Base-by-base conservation (phyloP, 108 stramenopile genomes). In the Craspedostauros australis region DNA sequence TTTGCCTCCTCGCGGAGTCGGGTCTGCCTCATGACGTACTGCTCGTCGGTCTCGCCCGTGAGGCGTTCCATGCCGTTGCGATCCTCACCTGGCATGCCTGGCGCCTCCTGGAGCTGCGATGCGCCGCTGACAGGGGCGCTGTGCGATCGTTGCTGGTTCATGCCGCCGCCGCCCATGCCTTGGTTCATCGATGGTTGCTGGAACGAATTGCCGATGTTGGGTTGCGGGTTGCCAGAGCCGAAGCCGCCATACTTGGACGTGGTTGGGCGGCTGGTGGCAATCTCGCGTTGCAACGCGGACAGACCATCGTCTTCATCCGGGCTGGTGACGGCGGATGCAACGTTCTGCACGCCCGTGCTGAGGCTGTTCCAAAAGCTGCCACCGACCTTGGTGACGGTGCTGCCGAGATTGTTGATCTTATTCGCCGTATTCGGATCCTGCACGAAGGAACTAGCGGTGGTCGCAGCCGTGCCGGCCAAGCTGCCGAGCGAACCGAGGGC, bases 21-120 rank as follows among this genome's bases (percentile, higher is more conserved):
- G 7, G 82, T 88, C 59, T 96, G 96, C 21, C 96, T 70, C 49
- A 76, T 58, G 22, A 96, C 81, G 49, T 96, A 96, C 57, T 96
- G 88, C 36, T 73, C 74, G 54, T 95, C 93, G 5, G 82, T 76
- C 63, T 96, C 96, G 20, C 93, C 93, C 3, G 82, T 78, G 22
- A 96, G 63, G 5, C 86, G 71, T 57, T 84, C 91, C 50, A 94
- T 79, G 11, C 91, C 88, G 39, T 86, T 90, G 41, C 77, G 73
- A 49, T 94, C 95, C 46, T 82, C 85, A 1, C 84, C 81, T 2
- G 89, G 88, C 36, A 75, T 46, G 7, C 80, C 73, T 14, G 64
- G 72, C 1, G 84, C 80, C 58, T 84, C 80, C 30, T 57, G 56
- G 28, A 22, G 38, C 16, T 21, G 60, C 15, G 44, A 20, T 12